Conservation (phyloP, 768 basidiomycete species). For the Rhodocollybia butyracea region DNA sequence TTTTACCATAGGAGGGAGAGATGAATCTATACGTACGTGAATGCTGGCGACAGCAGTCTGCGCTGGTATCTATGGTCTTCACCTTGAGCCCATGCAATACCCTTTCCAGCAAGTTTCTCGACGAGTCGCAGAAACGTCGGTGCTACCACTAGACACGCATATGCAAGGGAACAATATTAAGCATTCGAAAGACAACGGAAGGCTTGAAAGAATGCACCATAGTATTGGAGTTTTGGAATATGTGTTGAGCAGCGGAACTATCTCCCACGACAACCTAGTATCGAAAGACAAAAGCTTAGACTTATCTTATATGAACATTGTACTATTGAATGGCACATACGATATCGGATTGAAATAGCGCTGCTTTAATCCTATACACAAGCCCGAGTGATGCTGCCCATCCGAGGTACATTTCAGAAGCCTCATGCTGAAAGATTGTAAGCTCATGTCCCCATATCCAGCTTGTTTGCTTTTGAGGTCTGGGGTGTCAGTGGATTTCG, state of each 20-base stretch:
- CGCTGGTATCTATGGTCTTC: conserved; percentile 32
- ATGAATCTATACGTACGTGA: conserved; percentile 31
- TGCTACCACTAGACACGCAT: conserved; percentile 18
- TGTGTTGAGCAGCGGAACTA: conserved; percentile 33
- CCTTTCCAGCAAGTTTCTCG: conserved; percentile 29
- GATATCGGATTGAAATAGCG: conserved; percentile 34
- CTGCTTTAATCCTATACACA: conserved; percentile 34
- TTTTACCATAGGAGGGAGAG: neutral
- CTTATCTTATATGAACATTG: neutral
- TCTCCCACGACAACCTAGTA: conserved; percentile 35
- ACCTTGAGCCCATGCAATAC: conserved; percentile 36
- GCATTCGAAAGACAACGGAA: neutral
- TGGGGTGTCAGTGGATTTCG: too few relatives aligned
- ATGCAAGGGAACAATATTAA: too few relatives aligned
- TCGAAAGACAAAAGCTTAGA: too few relatives aligned
- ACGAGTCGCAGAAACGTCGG: conserved; percentile 29
- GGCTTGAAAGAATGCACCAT: conserved; percentile 19
- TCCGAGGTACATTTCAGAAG: conserved; percentile 27
- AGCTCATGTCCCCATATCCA: conserved; percentile 38
- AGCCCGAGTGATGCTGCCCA: conserved; percentile 30
- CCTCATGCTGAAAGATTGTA: conserved; percentile 27
- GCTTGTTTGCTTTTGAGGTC: conserved; percentile 6
- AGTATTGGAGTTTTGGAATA: conserved; percentile 32
- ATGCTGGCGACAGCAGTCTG: conserved; percentile 30
- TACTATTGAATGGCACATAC: conserved; percentile 19